Evolutionary conservation across 73 alveolate species (phyloP), one percentile per base, ranked within the genome.

Genomic region (Paraurostyla sp.): DNA sequence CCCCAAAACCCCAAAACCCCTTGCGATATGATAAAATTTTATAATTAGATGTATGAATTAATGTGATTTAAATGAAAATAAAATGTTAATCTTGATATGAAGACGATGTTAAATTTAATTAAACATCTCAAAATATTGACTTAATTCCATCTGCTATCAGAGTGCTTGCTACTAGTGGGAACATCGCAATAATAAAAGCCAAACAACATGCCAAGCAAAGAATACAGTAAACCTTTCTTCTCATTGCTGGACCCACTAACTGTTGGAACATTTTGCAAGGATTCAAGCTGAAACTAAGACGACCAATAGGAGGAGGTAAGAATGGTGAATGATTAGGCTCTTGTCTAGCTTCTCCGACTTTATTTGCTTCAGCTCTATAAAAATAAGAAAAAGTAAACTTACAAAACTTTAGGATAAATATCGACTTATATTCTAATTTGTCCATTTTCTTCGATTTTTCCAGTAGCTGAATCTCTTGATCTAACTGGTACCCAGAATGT

Each of bases 321-420:
- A 71, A 95, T 22, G 99, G 99, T 33, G 95, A 89, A 59, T 85
- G 95, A 91, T 98, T 98, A 0, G 99, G 99, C 46, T 98, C 99
- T 48, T 94, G 83, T 95, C 99, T 96, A 56, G 99, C 99, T 65
- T 90, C 88, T n/a, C 99, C 99, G 13, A 96, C 99, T 78, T 35
- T 20, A 54, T 83, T 83, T 32, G 9, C 45, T 18, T 57, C 87
- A 16, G 92, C 86, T 56, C 76, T 46, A 43, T 29, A 13, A 58
- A 20, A 18, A 27, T 9, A 32, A 4, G 20, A 6, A n/a, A 15
- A 84, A 85, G 80, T 76, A 80, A 7, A 87, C 94, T 13, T 95
- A 96, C 52, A 48, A 18, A 25, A 41, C 27, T 51, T 30, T 29
- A 23, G 92, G 92, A 75, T 71, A 84, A 52, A 92, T 94, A 15